These are phyloP conservation scores for Clathrus columnatus DNA, from an alignment of 768 basidiomycete genomes.

Conservation along the genomic window DNA sequence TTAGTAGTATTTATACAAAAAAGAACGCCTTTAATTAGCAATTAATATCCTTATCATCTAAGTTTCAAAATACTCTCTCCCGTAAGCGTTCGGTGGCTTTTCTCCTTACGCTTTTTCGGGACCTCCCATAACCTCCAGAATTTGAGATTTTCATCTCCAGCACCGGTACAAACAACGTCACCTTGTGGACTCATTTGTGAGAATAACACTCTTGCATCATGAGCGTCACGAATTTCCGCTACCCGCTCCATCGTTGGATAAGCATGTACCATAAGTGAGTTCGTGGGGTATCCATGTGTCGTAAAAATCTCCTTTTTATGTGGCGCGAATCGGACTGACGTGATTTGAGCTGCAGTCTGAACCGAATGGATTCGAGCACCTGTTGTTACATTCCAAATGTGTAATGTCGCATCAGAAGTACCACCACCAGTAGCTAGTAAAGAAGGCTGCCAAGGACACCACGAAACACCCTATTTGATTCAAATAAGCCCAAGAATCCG, in stretches of 20 bases:
- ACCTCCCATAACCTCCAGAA: slow-evolving; percentile 88
- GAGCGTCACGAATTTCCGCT: slow-evolving; percentile 83
- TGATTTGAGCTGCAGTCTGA: slow-evolving; percentile 84
- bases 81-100: slow-evolving; percentile 12
- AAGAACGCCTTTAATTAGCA: too few relatives aligned
- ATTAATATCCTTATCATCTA: slow-evolving; percentile 1
- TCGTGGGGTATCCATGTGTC: slow-evolving; percentile 92
- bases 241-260: slow-evolving; percentile 83
- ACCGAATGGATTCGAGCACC: slow-evolving; percentile 85
- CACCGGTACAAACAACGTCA: slow-evolving; percentile 85
- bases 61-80: slow-evolving; percentile 11
- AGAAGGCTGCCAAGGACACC: slow-evolving; percentile 94
- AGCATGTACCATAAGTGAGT: slow-evolving; percentile 69
- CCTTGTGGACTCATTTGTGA: slow-evolving; percentile 82
- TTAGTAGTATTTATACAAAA: too few relatives aligned
- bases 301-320: slow-evolving; percentile 85
- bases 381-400: slow-evolving; percentile 88
- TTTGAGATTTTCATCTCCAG: slow-evolving; percentile 93
- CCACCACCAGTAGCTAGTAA: slow-evolving; percentile 92
- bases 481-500: not conserved
- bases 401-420: slow-evolving; percentile 84
- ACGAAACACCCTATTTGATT: slow-evolving; percentile 71
- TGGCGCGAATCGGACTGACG: slow-evolving; percentile 79
- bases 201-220: slow-evolving; percentile 85
- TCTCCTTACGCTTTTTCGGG: slow-evolving; percentile 45